Conservation (phyloP, 169 alveolate species). For the Cryptosporidium meleagridis region DNA sequence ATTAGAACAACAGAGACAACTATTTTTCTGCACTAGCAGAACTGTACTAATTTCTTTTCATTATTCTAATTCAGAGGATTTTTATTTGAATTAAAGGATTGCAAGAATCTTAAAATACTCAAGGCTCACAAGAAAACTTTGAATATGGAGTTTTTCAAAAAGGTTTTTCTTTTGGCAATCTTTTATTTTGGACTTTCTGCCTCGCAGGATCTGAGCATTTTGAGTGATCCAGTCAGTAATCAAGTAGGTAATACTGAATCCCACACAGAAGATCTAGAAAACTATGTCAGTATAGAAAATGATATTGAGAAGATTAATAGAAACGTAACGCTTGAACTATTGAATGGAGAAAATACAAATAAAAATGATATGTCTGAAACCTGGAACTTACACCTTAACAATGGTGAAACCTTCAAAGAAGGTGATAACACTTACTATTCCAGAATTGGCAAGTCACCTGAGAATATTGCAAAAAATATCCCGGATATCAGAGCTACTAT, state of each 20-base stretch:
- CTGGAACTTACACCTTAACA: constrained; percentile 37
- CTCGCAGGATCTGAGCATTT: constrained; percentile 13
- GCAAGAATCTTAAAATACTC: neutral
- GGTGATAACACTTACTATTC: constrained; percentile 8
- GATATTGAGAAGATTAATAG: neutral
- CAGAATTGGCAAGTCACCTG: neutral
- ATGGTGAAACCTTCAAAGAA: constrained; percentile 29
- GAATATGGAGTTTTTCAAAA: neutral
- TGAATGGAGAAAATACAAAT: neutral
- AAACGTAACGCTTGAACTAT: constrained; percentile 24
- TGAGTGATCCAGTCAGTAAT: neutral
- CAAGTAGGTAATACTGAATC: neutral
- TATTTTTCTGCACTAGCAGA: neutral
- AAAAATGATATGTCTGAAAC: constrained; percentile 31
- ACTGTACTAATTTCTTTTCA: neutral
- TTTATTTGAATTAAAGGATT: neutral
- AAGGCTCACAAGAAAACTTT: neutral
- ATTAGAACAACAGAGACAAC: neutral
- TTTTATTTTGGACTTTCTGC: neutral
- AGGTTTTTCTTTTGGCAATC: neutral
- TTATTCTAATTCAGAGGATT: neutral
- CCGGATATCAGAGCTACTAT: constrained; percentile 65
- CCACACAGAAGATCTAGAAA: neutral
- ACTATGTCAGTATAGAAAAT: constrained; percentile 10
- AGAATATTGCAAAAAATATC: constrained; percentile 45